Evolutionary conservation across 768 basidiomycete genomes (phyloP).

Genomic region (Hemileccinum impolitum): DNA sequence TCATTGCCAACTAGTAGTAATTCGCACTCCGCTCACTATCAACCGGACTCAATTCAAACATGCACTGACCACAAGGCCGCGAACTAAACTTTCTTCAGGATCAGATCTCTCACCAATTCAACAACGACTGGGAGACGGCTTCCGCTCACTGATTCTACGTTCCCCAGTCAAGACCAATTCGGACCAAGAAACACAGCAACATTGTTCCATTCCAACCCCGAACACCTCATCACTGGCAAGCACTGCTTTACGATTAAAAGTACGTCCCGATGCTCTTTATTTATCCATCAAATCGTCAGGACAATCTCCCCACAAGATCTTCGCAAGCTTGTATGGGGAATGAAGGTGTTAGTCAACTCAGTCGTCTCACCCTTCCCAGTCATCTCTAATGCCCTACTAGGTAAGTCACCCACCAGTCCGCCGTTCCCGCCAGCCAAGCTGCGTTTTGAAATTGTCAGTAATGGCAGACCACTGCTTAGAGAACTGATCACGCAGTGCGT

Average conservation of each 20-base stretch:
- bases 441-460: not conserved
- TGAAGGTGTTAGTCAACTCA: not conserved
- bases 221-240: not conserved
- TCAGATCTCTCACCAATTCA: not conserved
- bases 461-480: not conserved
- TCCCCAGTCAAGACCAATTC: not conserved
- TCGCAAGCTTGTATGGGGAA: not conserved
- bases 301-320: constrained; percentile 1
- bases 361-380: not conserved
- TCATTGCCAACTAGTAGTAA: not conserved
- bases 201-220: not conserved
- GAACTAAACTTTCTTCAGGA: constrained; percentile 8
- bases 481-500: not conserved
- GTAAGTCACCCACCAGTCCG: no score
- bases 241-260: constrained; percentile 1
- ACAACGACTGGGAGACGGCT: constrained; percentile 3
- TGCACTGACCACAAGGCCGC: not conserved
- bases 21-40: constrained; percentile 23
- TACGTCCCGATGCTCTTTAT: constrained; percentile 3
- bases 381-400: not conserved
- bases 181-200: constrained; percentile 4
- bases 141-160: not conserved
- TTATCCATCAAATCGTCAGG: not conserved
- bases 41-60: not conserved
- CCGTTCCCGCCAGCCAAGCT: not conserved